Base-by-base conservation (phyloP, 495 filamentous ascomycete species). In the Pyronema domesticum region DNA sequence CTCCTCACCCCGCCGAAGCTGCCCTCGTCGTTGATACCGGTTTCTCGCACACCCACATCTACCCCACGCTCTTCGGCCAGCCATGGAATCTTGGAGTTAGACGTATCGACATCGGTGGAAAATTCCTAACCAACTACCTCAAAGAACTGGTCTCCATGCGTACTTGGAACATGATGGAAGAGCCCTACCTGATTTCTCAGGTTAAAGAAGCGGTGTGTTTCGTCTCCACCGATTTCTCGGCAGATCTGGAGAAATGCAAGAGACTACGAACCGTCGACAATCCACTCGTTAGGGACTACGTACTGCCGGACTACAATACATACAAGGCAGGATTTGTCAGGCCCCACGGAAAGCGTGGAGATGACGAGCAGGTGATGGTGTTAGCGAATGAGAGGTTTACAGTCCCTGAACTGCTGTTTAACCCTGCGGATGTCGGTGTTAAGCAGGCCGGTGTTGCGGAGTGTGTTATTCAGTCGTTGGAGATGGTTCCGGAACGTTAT, bases 81-180 rank as follows among this genome's bases (percentile, higher is more conserved):
- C 80, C 89, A 11, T 69, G 95, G 17, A 87, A 96, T 59, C 71
- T 79, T 19, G 85, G 80, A 10, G 78, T 95, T 54, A 83, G 93
- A 13, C 76, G 91, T 48, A 79, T 99, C 39, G 87, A 95, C 56
- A 71, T 99, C 23, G 91, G 91, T 18, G 91, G 91, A 9, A 95
- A 93, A 66, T 76, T 91, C 35, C 71, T 99, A 53, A 95, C 91
- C n/a, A 96, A 95, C 67, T 83, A 88, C 62, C 76, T 99, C 18
- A 89, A 93, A 57, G 81, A 91, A 51, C 73, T 94, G 23, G 78
- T 95, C 17, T 95, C 91, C 7, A 76, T 89, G 52, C 78, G 89
- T 34, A 85, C 94, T 58, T 94, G 87, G 67, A 89, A 94, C 66
- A 87, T 96, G 82, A 78, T 88, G 57, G 86, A 94, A 62, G 91